Conservation (phyloP, 768 basidiomycete species). For the Suillus clintonianus region DNA sequence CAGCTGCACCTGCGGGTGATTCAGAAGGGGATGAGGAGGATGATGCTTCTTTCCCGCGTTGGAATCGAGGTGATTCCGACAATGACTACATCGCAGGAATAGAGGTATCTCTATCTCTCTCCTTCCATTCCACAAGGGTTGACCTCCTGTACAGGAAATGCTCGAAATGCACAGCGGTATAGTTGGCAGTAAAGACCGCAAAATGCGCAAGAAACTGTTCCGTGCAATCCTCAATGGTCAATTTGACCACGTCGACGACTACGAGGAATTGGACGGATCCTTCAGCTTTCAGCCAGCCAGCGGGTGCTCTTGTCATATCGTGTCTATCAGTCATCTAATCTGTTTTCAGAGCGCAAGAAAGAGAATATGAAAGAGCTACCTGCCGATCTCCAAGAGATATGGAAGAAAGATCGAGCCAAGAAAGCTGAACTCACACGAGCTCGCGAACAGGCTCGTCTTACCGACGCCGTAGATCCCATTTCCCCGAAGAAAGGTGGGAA, state of each 20-base stretch:
- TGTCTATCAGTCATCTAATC: background rate
- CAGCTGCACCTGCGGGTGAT: slow-evolving; percentile 22
- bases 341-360: slow-evolving; percentile 41
- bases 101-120: slow-evolving; percentile 42
- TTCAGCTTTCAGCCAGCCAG: slow-evolving; percentile 42
- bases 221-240: slow-evolving; percentile 59
- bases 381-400: slow-evolving; percentile 60
- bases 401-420: slow-evolving; percentile 80
- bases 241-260: slow-evolving; percentile 38
- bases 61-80: slow-evolving; percentile 51
- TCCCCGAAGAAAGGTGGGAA: slow-evolving; percentile 62
- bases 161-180: slow-evolving; percentile 62
- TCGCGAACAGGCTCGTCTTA: slow-evolving; percentile 57
- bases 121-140: background rate
- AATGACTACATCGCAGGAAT: slow-evolving; percentile 58
- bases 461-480: slow-evolving; percentile 64
- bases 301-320: slow-evolving; percentile 35
- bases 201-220: slow-evolving; percentile 59
- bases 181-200: slow-evolving; percentile 44
- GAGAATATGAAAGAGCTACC: slow-evolving; percentile 52
- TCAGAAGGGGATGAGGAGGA: slow-evolving; percentile 37
- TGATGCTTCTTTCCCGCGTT: slow-evolving; percentile 20
- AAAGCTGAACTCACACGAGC: slow-evolving; percentile 77
- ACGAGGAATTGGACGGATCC: slow-evolving; percentile 25
- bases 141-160: slow-evolving; percentile 54